A percentile compares a stretch with the other conserved stretches of the same genome.
These are phyloP conservation scores for Scenedesmus sp. DNA, from an alignment of 163 green algal species.

Conservation along the genomic window DNA sequence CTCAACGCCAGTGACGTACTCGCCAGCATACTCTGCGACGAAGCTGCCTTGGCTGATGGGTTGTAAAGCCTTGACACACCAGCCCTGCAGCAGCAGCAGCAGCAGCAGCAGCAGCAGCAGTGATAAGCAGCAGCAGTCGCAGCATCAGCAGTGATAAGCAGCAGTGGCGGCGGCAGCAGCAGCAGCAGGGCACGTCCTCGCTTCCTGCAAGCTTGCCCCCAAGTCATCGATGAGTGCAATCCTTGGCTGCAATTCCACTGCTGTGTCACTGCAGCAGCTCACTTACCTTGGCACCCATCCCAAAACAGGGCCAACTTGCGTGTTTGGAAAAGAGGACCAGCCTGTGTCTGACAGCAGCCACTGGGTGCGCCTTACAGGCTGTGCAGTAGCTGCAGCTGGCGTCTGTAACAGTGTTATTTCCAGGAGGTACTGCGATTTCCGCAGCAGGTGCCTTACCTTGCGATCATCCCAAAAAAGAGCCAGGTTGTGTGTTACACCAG, in stretches of 20 bases:
- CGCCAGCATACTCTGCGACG: slow-evolving; percentile 70
- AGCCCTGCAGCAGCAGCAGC: slow-evolving; percentile 60
- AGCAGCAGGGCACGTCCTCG: not conserved
- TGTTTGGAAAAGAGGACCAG: not conserved
- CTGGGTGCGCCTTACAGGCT: not conserved
- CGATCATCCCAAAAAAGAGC: not conserved
- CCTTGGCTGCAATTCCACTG: not conserved
- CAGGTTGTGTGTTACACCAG: not conserved
- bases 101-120: not conserved
- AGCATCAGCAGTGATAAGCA: not conserved
- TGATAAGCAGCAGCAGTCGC: not conserved
- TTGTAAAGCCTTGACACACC: slow-evolving; percentile 59
- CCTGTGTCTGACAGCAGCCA: not conserved
- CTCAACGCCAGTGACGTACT: slow-evolving; percentile 68
- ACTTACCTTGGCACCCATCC: not conserved
- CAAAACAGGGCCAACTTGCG: not conserved
- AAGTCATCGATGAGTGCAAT: not conserved
- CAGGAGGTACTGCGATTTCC: not conserved
- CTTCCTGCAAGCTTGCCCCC: not conserved
- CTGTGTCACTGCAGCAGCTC: not conserved
- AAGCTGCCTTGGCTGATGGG: slow-evolving; percentile 65
- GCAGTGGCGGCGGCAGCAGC: slow-evolving; percentile 4
- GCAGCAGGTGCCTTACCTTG: not conserved
- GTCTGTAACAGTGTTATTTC: not conserved
- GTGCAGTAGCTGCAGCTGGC: not conserved